A percentile compares a stretch with the other conserved stretches of the same genome.
phyloP scores from a whole-genome alignment of 352 stramenopile species.

The Chrysophaeum taylorii region DNA sequence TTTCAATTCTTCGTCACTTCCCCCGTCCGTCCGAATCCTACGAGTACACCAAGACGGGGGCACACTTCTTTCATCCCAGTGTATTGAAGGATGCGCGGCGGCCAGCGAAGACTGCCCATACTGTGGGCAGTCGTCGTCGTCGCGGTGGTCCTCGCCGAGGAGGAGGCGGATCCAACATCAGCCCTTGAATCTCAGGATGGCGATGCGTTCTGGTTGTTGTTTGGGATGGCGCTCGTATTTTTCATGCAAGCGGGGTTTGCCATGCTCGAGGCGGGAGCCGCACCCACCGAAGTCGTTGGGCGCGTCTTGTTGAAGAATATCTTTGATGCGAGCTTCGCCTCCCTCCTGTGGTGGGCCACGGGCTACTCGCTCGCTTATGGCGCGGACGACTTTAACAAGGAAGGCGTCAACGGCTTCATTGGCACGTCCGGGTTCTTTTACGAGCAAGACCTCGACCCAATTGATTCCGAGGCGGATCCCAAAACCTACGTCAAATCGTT shows the following conservation, averaged over 20 bases:
- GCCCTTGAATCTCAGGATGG: too few species aligned
- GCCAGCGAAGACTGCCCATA: too few species aligned
- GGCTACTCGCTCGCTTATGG: slow-evolving; percentile 2
- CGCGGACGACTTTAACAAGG: neutral
- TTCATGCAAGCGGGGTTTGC: slow-evolving; percentile 50
- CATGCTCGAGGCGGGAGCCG: slow-evolving; percentile 30
- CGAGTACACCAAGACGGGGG: too few species aligned
- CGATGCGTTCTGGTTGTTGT: slow-evolving; percentile 34
- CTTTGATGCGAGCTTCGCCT: slow-evolving; percentile 24
- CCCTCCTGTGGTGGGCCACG: slow-evolving; percentile 6
- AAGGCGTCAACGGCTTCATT: neutral
- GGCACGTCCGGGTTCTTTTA: neutral
- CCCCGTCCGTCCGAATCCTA: too few species aligned
- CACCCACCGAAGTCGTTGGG: slow-evolving; percentile 35
- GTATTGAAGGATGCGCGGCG: too few species aligned
- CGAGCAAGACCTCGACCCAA: neutral
- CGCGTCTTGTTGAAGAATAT: slow-evolving; percentile 36
- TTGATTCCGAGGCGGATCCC: too few species aligned
- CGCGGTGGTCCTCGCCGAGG: too few species aligned
- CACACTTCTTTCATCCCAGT: too few species aligned
- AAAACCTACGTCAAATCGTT: neutral
- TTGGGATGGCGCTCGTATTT: slow-evolving; percentile 37
- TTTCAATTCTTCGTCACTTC: too few species aligned
- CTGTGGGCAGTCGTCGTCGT: too few species aligned
- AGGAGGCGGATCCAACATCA: too few species aligned